These are phyloP conservation scores for Tetrahymena thermophila DNA, from an alignment of 73 alveolate species.

Conservation along the genomic window DNA sequence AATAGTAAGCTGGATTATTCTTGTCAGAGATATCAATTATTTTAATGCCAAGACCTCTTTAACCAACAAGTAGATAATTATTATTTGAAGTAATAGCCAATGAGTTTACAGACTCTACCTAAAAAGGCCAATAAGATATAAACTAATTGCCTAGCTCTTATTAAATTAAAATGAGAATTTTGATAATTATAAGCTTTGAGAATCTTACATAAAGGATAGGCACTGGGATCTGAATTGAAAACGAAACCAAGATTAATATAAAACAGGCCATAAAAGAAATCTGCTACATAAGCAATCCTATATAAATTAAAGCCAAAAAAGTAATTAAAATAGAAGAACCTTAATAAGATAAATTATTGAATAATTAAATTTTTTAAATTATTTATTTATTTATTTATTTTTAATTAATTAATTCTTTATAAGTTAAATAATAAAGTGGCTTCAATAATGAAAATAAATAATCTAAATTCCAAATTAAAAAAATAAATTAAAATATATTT, in stretches of 20 bases:
- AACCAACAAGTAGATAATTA: neutral
- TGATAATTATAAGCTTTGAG: no score
- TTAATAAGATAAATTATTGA: neutral
- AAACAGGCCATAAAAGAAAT: neutral
- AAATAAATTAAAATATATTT: neutral
- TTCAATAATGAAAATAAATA: no score
- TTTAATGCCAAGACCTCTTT: neutral
- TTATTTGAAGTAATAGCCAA: neutral
- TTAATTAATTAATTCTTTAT: no score
- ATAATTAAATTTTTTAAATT: no score
- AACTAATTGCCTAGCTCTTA: neutral
- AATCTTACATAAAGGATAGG: neutral
- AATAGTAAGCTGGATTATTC: neutral
- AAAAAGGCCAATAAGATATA: neutral
- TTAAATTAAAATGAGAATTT: neutral
- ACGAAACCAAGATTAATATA: neutral
- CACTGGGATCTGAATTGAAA: neutral
- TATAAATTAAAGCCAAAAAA: neutral
- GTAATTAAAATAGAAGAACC: neutral
- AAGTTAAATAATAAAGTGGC: no score
- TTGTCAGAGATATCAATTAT: neutral
- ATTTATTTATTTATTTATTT: no score
- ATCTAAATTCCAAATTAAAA: no score
- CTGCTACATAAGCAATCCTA: neutral
- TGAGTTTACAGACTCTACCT: neutral